Evolutionary conservation across 2,329 filamentous ascomycete genomes (phyloP), one percentile per base, ranked within the genome.

Genomic region (Botrytis elliptica): DNA sequence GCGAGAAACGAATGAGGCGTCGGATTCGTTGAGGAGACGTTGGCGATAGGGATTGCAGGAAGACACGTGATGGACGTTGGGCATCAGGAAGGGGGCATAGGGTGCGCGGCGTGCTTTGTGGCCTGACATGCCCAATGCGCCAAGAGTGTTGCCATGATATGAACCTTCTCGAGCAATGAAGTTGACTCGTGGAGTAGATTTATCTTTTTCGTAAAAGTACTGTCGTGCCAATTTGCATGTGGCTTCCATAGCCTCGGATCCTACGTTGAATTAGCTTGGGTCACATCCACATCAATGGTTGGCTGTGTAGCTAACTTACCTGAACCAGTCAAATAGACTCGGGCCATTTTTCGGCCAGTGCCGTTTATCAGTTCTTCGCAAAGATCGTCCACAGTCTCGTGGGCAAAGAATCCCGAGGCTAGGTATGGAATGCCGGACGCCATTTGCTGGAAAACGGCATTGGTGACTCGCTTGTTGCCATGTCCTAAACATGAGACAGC

Each of bases 401-500:
- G 89, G 0, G 84, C 85, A 78, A 90, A 93, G 78, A 88, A 88
- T 6, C 87, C 82, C 0, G 88, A 87, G 63, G 89, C 85, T 44
- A 88, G 87, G 70, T 92, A 93, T 0, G 85, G 83, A 0, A 91
- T 83, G 63, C 88, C 79, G 4, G 77, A 82, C 66, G 86, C 84
- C 76, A 92, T 84, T 77, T 94, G 91, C 20, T 84, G 78, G 7
- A 84, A 81, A 59, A 93, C 86, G 0, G 90, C 91, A 3, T 86
- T 83, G 20, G 84, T 84, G 20, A 95, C 88, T 66, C 90, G 84
- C 60, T 85, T 79, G 70, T 91, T 86, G 44, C 88, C 89, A 77
- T 93, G 90, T 10, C 93, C 93, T 16, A 95, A 83, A 79, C 90
- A 91, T 16, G 89, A 86, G 5, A 94, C 92, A 36, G 91, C 92